A percentile compares a stretch with the other conserved stretches of the same genome.
These are phyloP conservation scores for Capsella rubella DNA, from an alignment of 441 rosid genomes.

Conservation along the genomic window DNA sequence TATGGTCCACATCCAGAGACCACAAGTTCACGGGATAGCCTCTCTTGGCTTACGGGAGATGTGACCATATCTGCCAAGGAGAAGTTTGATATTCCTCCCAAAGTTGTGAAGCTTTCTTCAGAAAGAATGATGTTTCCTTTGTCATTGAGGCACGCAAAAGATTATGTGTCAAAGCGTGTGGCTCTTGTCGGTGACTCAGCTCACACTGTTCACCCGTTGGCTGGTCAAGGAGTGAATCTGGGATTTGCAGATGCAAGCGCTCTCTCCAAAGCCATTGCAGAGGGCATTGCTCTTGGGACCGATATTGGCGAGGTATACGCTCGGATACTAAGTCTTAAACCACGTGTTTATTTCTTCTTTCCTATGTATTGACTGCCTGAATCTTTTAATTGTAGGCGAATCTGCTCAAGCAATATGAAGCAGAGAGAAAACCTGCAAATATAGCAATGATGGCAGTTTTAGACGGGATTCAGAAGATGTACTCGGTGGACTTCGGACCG, in stretches of 20 bases:
- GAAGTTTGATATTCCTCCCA: constrained; percentile 81
- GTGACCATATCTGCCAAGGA: constrained; percentile 55
- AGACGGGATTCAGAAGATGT: constrained; percentile 91
- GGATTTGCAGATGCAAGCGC: constrained; percentile 89
- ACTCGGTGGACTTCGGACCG: constrained; percentile 84
- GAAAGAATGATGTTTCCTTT: constrained; percentile 88
- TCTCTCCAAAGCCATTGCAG: constrained; percentile 75
- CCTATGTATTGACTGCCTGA: constrained; percentile 17
- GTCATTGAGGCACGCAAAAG: constrained; percentile 79
- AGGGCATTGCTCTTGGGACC: constrained; percentile 83
- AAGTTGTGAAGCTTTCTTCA: constrained; percentile 79
- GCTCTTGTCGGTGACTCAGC: constrained; percentile 96
- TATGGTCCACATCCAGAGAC: constrained; percentile 85
- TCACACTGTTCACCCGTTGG: constrained; percentile 93
- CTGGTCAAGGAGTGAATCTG: constrained; percentile 97
- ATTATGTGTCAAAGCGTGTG: constrained; percentile 70
- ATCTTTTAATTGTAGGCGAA: constrained; percentile 51
- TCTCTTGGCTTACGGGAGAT: constrained; percentile 70
- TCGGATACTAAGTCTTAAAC: constrained; percentile 43
- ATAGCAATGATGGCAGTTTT: constrained; percentile 87
- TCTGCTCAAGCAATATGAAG: constrained; percentile 73
- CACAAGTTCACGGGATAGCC: constrained; percentile 47
- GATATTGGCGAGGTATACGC: constrained; percentile 86
- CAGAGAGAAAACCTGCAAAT: constrained; percentile 86
- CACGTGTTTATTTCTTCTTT: constrained; percentile 61